These are phyloP conservation scores for Alternaria conjuncta DNA, from an alignment of 2,329 filamentous ascomycete genomes.

Conservation along the genomic window DNA sequence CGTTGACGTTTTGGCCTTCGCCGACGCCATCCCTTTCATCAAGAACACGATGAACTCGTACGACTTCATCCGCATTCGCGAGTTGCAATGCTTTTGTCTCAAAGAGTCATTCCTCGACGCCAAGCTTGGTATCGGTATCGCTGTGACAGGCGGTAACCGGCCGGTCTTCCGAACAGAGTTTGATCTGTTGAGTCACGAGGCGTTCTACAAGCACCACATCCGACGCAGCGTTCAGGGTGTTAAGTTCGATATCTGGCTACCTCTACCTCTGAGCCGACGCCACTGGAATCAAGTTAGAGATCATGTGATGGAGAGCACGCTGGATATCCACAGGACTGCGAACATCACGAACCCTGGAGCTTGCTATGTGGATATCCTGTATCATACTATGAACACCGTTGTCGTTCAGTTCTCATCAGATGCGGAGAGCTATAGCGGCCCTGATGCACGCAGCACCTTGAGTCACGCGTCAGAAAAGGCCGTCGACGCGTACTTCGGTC, in stretches of 20 bases:
- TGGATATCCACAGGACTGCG: constrained; percentile 31
- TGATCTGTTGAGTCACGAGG: constrained; percentile 55
- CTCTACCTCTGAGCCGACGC: constrained; percentile 54
- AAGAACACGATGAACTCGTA: constrained; percentile 44
- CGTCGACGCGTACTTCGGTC: constrained; percentile 60
- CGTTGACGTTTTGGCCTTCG: constrained; percentile 47
- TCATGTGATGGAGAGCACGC: constrained; percentile 35
- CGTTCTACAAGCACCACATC: constrained; percentile 47
- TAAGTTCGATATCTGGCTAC: constrained; percentile 54
- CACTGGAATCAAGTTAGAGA: constrained; percentile 53
- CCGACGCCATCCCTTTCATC: constrained; percentile 48
- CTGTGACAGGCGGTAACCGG: constrained; percentile 19
- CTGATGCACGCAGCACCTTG: constrained; percentile 49
- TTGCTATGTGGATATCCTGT: constrained; percentile 48
- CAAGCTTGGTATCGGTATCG: constrained; percentile 56
- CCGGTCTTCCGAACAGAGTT: constrained; percentile 56
- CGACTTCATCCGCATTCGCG: constrained; percentile 44
- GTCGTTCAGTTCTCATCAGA: constrained; percentile 57
- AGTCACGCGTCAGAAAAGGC: constrained; percentile 60
- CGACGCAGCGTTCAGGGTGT: constrained; percentile 54
- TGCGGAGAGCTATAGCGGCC: constrained; percentile 13
- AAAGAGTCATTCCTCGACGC: constrained; percentile 50
- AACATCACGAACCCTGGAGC: constrained; percentile 24
- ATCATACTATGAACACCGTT: constrained; percentile 60
- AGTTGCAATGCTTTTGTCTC: constrained; percentile 57